These are phyloP conservation scores for Aspergillus fructus DNA, from an alignment of 2,329 filamentous ascomycete genomes.

Conservation along the genomic window DNA sequence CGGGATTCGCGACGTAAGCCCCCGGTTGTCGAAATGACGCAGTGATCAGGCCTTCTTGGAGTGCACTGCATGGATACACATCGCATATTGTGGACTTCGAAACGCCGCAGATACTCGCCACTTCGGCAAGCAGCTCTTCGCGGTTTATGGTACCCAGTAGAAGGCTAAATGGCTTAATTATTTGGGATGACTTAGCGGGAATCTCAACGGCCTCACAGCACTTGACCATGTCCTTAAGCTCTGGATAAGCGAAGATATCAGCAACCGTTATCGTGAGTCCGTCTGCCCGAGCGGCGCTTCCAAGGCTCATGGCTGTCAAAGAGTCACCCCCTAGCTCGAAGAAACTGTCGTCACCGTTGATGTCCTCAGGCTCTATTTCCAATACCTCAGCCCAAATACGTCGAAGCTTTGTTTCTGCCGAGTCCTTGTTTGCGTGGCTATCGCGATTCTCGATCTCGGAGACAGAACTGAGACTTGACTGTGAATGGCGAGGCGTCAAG, in stretches of 20 bases:
- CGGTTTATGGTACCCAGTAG: conserved; percentile 20
- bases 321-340: conserved; percentile 50
- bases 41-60: conserved; percentile 49
- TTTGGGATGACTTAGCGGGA: neutral
- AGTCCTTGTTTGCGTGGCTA: no score
- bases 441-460: neutral
- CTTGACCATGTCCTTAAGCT: conserved; percentile 44
- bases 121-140: conserved; percentile 27
- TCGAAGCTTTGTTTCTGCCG: conserved; percentile 29
- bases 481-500: neutral
- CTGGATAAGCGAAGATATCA: conserved; percentile 45
- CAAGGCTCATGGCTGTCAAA: conserved; percentile 49
- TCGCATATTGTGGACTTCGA: conserved; percentile 32
- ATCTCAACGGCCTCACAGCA: conserved; percentile 19
- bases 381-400: conserved; percentile 42
- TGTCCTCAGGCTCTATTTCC: conserved; percentile 35
- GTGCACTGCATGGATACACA: conserved; percentile 45
- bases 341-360: conserved; percentile 47
- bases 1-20: conserved; percentile 50
- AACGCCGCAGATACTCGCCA: conserved; percentile 32
- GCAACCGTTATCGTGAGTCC: conserved; percentile 42
- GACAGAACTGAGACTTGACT: neutral
- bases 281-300: conserved; percentile 32
- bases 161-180: conserved; percentile 29
- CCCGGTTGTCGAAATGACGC: conserved; percentile 48